Conservation (phyloP, 2,329 filamentous ascomycete genomes). For the Colletotrichum nymphaeae region DNA sequence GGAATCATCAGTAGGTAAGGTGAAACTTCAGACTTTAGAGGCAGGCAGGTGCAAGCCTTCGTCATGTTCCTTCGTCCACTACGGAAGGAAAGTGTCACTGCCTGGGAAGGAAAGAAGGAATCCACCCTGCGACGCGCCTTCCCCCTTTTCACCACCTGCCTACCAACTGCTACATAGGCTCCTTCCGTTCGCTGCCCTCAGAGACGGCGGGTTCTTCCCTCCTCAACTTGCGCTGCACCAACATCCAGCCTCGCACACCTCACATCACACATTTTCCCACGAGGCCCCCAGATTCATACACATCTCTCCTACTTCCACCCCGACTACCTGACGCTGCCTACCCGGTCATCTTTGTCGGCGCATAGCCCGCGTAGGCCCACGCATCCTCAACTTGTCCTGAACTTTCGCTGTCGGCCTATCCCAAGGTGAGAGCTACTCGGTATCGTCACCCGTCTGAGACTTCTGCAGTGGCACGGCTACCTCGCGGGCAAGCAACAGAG, state of each 20-base stretch:
- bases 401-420: background rate
- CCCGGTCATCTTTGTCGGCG: too few relatives aligned
- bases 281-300: background rate
- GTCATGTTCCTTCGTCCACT: too few relatives aligned
- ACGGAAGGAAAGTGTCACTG: too few relatives aligned
- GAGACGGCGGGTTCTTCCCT: background rate
- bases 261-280: background rate
- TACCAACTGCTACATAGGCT: background rate
- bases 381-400: background rate
- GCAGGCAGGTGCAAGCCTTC: too few relatives aligned
- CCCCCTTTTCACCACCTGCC: background rate
- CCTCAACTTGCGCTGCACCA: background rate
- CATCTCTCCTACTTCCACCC: background rate
- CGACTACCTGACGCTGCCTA: too few relatives aligned
- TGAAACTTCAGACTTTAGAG: too few relatives aligned
- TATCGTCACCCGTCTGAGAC: background rate
- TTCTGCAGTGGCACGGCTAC: background rate
- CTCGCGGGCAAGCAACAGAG: background rate
- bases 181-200: background rate
- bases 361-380: background rate
- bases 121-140: background rate
- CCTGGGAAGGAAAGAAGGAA: background rate
- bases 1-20: too few relatives aligned
- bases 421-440: background rate
- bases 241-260: background rate